phyloP scores from a whole-genome alignment of 306 rosid species.

The Cicer yamashitae region DNA sequence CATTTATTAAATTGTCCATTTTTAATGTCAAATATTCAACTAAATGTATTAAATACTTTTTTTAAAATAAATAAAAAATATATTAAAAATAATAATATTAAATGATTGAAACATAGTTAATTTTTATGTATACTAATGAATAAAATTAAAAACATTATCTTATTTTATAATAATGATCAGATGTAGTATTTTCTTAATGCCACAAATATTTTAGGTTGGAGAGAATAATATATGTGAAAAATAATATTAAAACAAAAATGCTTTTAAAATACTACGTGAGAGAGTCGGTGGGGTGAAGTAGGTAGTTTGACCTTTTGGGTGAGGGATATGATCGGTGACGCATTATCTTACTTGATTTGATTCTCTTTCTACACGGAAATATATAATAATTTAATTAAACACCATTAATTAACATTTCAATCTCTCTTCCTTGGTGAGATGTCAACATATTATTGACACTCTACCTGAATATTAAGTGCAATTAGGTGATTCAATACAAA shows the following conservation, averaged over 20 bases:
- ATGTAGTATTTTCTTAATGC: no score
- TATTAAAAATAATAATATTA: no score
- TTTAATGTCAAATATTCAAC: no score
- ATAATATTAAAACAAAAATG: neutral
- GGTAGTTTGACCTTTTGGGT: neutral
- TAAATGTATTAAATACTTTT: no score
- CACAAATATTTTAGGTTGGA: no score
- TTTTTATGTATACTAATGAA: no score
- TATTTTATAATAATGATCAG: no score
- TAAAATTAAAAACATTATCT: no score
- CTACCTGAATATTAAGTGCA: constrained; percentile 48
- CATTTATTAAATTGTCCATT: no score
- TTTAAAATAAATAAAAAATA: no score
- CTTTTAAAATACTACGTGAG: neutral
- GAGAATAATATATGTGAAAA: no score
- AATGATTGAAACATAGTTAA: no score
- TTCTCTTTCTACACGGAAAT: constrained; percentile 24
- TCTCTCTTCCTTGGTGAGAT: constrained; percentile 51
- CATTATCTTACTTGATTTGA: constrained; percentile 19
- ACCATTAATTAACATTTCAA: neutral
- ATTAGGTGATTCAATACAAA: constrained; percentile 42
- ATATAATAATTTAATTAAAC: constrained; percentile 13
- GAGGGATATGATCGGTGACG: neutral
- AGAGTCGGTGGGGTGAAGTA: constrained; percentile 16
- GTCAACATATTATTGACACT: constrained; percentile 63